Evolutionary conservation across 768 basidiomycete genomes (phyloP), one percentile per base, ranked within the genome.

Genomic region (Russula earlei): DNA sequence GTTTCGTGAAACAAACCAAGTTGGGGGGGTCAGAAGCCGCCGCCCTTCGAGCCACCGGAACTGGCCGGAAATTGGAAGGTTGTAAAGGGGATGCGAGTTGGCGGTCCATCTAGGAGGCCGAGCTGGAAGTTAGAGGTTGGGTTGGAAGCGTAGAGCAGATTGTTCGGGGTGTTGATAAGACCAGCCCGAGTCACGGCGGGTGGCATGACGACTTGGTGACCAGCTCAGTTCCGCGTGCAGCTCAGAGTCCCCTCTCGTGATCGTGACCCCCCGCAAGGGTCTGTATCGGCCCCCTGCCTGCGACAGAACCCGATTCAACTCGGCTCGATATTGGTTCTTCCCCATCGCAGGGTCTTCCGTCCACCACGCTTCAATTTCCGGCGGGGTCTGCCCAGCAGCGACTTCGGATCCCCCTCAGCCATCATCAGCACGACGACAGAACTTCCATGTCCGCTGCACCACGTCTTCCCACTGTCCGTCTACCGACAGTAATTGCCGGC

Each of bases 381-480:
- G 33, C n/a, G 52, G 42, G 50, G 24, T 43, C 22, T 24, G 43
- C 42, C 20, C 51, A 57, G 52, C 51, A 57, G 52, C 22, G 52
- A 54, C 58, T 45, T 55, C 49, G 46, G 44, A 25, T 27, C 36
- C 11, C 15, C 33, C 37, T 42, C 43, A 31, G 34, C 47, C 47
- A 37, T 50, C 49, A 54, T 45, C 54, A 9, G 34, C 34, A 36
- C 34, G 34, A 29, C 53, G 40, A 34, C 46, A 29, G 29, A 38
- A 25, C 59, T 51, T 49, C 58, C 56, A 71, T 70, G 69, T 63
- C 68, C 54, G 68, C 63, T 47, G 40, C 54, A 37, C 56, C 68
- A 56, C 64, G 62, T 54, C 56, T 71, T 49, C 78, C 80, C 63
- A 72, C 79, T 55, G 74, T 80, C 60, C 82, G 80, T 62, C 72